Evolutionary conservation across 148 eudicot species (phyloP), one percentile per base, ranked within the genome.

Genomic region (Euryodendron excelsum): DNA sequence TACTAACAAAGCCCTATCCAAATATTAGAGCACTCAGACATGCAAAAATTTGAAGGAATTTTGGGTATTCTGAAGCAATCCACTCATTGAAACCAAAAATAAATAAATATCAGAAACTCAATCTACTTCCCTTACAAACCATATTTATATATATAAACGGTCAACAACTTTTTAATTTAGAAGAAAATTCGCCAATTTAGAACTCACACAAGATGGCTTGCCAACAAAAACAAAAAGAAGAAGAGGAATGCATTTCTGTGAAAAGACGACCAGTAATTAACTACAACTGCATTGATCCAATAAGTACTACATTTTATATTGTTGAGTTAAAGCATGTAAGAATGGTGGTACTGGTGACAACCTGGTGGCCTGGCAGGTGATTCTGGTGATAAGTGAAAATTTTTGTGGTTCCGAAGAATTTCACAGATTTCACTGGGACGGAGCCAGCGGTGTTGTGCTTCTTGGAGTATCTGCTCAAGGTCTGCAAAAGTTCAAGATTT

Each of bases 371-470:
- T 85, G 66, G 25, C 79, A 21, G 96, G 96, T 30, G 96, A 84
- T 79, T 90, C 89, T 31, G 89, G 62, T 50, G 91, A 82, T 25
- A 90, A 88, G 53, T 87, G 85, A 71, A 92, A 90, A 77, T 76
- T 87, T 28, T 76, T 71, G 52, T 70, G 60, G 80, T 92, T 88
- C 80, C 87, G 84, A 52, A 92, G 78, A 80, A 90, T 86, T 87
- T 92, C 93, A 82, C 88, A 87, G 25, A 92, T 88, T 88, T 92
- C 96, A 77, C 92, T 84, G 1, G 96, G 89, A 17, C 96, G 89
- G 79, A 92, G 79, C 96, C 96, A 92, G 72, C 96, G 87, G 77
- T 87, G 80, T 72, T 86, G 87, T 58, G 93, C 96, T 84, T 90
- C 96, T 64, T 71, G 47, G 37, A 88, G 87, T 79, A 92, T 78